These are phyloP conservation scores for Magnusiomyces suaveolens DNA, from an alignment of 1,139 yeast species.

Conservation along the genomic window DNA sequence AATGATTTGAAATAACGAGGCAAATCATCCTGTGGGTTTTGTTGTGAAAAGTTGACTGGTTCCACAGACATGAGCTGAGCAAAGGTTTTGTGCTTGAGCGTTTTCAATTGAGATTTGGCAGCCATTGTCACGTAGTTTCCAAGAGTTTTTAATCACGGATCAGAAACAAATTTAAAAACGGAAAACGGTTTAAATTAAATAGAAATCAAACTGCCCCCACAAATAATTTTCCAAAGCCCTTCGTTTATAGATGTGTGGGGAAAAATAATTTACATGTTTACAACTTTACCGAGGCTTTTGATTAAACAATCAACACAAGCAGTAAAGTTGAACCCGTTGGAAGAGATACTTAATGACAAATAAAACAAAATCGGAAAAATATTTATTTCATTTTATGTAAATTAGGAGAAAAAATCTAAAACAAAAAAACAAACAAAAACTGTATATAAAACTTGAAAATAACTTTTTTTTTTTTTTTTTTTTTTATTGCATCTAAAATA, in stretches of 20 bases:
- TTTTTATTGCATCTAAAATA: too few relatives aligned
- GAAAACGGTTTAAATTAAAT: not conserved
- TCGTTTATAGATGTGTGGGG: not conserved
- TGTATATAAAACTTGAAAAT: not conserved
- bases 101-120: not conserved
- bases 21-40: slow-evolving; percentile 5
- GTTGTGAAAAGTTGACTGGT: slow-evolving; percentile 18
- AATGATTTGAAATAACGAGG: slow-evolving; percentile 21
- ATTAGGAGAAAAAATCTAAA: too few relatives aligned
- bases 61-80: slow-evolving; percentile 22
- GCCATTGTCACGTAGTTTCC: not conserved
- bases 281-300: not conserved
- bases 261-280: not conserved
- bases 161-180: too few relatives aligned
- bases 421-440: not conserved
- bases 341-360: too few relatives aligned
- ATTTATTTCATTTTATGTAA: too few relatives aligned
- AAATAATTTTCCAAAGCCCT: not conserved
- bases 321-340: too few relatives aligned
- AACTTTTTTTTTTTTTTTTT: not conserved
- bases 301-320: too few relatives aligned
- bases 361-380: too few relatives aligned
- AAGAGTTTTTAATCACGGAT: too few relatives aligned
- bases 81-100: slow-evolving; percentile 20
- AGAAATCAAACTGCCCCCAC: not conserved